Conservation (phyloP, 805 yeast species). For the Zygosaccharomyces lentus region DNA sequence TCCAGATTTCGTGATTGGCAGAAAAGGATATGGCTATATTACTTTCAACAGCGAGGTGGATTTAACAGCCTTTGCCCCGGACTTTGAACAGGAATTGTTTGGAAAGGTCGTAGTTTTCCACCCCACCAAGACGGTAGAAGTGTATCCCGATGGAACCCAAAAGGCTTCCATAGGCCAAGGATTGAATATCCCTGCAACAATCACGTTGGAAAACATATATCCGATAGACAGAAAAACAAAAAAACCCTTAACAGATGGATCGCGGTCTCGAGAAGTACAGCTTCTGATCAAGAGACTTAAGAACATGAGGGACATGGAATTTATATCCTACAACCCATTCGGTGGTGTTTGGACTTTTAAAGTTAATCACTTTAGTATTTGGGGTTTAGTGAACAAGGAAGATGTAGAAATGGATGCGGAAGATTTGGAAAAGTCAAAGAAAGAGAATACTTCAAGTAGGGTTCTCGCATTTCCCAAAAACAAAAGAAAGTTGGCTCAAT, state of each 20-base stretch:
- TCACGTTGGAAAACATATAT: slow-evolving; percentile 57
- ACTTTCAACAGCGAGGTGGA: slow-evolving; percentile 68
- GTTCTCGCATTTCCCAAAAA: slow-evolving; percentile 7
- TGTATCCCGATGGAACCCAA: slow-evolving; percentile 49
- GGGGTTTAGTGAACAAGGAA: slow-evolving; percentile 80
- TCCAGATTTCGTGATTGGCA: slow-evolving; percentile 63
- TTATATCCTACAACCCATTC: slow-evolving; percentile 72
- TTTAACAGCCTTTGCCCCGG: slow-evolving; percentile 46
- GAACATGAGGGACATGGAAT: slow-evolving; percentile 64
- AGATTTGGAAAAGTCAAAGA: slow-evolving; percentile 29
- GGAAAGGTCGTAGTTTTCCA: slow-evolving; percentile 46
- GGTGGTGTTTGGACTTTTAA: slow-evolving; percentile 73
- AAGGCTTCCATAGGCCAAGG: slow-evolving; percentile 67
- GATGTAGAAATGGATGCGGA: slow-evolving; percentile 53
- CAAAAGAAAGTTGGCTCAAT: slow-evolving; percentile 14
- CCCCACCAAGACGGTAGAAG: slow-evolving; percentile 49
- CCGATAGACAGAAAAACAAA: slow-evolving; percentile 41
- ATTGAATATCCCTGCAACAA: slow-evolving; percentile 70
- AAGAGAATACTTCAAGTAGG: slow-evolving; percentile 8
- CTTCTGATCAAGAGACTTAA: slow-evolving; percentile 49
- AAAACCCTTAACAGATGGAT: slow-evolving; percentile 27
- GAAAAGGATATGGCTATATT: slow-evolving; percentile 63
- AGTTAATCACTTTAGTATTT: slow-evolving; percentile 88
- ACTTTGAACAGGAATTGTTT: slow-evolving; percentile 35
- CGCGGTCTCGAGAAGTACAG: slow-evolving; percentile 41